Base-by-base conservation (phyloP, 495 filamentous ascomycete genomes). In the Aspergillus homomorphus region DNA sequence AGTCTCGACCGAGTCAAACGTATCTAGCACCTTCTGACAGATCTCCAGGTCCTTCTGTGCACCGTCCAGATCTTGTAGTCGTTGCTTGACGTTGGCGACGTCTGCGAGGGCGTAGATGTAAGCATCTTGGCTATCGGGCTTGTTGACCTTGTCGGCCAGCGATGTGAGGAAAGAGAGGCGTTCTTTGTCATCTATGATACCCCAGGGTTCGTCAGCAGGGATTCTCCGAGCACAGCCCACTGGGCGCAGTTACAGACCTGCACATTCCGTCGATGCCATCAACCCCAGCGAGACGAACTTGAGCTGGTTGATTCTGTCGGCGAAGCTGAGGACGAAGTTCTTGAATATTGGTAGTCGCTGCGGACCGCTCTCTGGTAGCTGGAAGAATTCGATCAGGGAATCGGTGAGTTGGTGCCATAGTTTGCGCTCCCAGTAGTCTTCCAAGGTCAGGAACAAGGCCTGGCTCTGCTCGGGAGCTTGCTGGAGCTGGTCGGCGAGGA, bases 321-420 rank as follows among this genome's bases (percentile, higher is more conserved):
- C 88, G 69, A 99, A 99, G 74, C 88, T 93, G 70, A 92, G 84
- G 72, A 99, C 88, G 79, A 99, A 99, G 66, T 83, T 87, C 73
- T 93, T 89, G 81, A 92, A 99, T 72, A 98, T 84, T 51, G 85
- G 79, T 77, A 98, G 83, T 65, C 94, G 86, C 73, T 96, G 91
- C 44, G 84, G 81, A 43, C 83, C 87, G 73, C 91, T 97, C 68
- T 87, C 85, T 51, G 86, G 81, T 69, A 87, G 71, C 59, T 87
- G 85, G 81, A 97, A 98, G 80, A 92, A 97, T 57, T 94, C 85
- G 60, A 98, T 80, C 54, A 98, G 80, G 30, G 85, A 74, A 65
- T 94, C 89, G 33, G 94, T 99, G 51, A 99, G 91, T 74, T 99
- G 92, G 76, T 99, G 95, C 94, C 94, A 99, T 76, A 99, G 83